Base-by-base conservation (phyloP, 495 filamentous ascomycete species). In the Trichocladium antarcticum region DNA sequence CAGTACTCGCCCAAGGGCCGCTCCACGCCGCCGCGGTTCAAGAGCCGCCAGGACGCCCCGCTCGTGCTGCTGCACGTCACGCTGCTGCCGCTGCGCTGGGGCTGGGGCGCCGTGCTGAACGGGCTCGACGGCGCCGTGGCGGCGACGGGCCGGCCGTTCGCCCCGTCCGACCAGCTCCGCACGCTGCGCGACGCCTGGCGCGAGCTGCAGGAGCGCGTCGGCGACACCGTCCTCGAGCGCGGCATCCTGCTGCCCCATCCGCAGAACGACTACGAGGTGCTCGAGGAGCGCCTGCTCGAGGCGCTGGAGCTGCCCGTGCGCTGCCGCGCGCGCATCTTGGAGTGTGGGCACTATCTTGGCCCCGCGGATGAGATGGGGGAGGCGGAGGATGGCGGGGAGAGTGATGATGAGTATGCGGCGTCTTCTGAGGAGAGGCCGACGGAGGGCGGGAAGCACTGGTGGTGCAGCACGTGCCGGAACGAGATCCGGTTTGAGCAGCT, bases 241-340 rank as follows among this genome's bases (percentile, higher is more conserved):
- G 92, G 92, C 1, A 74, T 98, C 14, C 70, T 98, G 36, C 75
- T 98, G 7, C 81, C 87, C 1, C 92, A 98, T 59, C 92, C 92
- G 11, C 79, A 84, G 56, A 87, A 89, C 49, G 83, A 93, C 54
- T 96, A 89, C 58, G 90, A 94, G 58, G 65, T 95, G 20, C 77
- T 98, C 0, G 92, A 98, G 64, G 92, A 96, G 63, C 74, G 89
- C 14, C 69, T 98, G n/a, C 67, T 96, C 4, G 90, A 95, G 64
- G 82, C 83, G 7, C 66, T 98, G 21, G 87, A 95, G 55, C 68
- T 95, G 11, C 81, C 82, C 31, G 69, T 76, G 1, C 64, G 61
- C 17, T 63, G 70, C n/a, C 61, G 73, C 34, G 82, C 86, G 0
- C 69, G 82, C 3, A 77, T 87, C 37, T 65, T 90, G 2, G 83